phyloP scores from a whole-genome alignment of 2,329 filamentous ascomycete species.

The Epichloe coenophiala region DNA sequence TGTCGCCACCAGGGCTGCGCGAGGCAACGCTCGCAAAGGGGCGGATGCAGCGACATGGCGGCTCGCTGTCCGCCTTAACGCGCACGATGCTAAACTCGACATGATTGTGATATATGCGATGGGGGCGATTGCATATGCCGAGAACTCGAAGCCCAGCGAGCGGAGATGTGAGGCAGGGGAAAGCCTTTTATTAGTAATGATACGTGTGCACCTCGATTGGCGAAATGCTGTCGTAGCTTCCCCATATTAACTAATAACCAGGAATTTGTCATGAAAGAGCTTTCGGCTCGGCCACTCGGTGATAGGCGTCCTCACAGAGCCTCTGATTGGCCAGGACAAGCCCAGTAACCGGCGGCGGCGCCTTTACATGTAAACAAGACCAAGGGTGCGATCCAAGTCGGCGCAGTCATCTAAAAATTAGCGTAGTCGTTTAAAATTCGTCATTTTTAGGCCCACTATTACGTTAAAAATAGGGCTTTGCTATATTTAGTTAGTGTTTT shows the following conservation, averaged over 20 bases:
- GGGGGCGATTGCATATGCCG: slow-evolving; percentile 10
- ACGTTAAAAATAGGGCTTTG: too few relatives aligned
- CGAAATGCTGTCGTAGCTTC: slow-evolving; percentile 1
- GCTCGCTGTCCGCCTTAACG: slow-evolving; percentile 59
- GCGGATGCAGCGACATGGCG: slow-evolving; percentile 30
- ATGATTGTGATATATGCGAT: slow-evolving; percentile 26
- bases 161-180: slow-evolving; percentile 5
- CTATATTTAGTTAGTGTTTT: too few relatives aligned
- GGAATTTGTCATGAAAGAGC: slow-evolving; percentile 20
- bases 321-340: slow-evolving; percentile 18
- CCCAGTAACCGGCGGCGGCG: not conserved
- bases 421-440: too few relatives aligned
- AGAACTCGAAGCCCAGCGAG: slow-evolving; percentile 8
- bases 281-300: slow-evolving; percentile 23
- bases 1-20: slow-evolving; percentile 16
- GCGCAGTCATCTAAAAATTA: too few relatives aligned
- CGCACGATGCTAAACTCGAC: slow-evolving; percentile 52
- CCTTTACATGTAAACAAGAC: not conserved
- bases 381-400: too few relatives aligned
- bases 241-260: slow-evolving; percentile 8
- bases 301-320: slow-evolving; percentile 16
- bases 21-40: slow-evolving; percentile 16
- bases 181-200: not conserved
- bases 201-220: too few relatives aligned
- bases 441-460: too few relatives aligned